Percentiles rank a stretch among this genome's conserved stretches.
These are phyloP conservation scores for Gloeophyllum trabeum DNA, from an alignment of 768 basidiomycete genomes.

Conservation along the genomic window DNA sequence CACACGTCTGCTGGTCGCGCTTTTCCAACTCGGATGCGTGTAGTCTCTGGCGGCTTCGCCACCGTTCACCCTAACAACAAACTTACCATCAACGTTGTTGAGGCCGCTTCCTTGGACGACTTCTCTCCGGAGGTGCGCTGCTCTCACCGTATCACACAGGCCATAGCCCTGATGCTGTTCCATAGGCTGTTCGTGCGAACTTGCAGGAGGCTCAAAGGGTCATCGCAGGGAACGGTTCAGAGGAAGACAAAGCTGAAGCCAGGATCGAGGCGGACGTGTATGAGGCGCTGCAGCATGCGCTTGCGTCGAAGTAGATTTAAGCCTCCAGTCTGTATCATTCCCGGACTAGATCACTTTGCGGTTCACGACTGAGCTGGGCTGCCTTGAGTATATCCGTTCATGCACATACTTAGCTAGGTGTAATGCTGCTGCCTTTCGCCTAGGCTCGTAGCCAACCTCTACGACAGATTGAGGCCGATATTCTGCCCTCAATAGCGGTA, in stretches of 20 bases:
- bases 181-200: slow-evolving; percentile 80
- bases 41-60: slow-evolving; percentile 94
- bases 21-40: not conserved
- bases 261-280: slow-evolving; percentile 93
- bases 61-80: slow-evolving; percentile 97
- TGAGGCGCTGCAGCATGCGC: slow-evolving; percentile 85
- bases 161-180: slow-evolving; percentile 2
- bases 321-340: too few species aligned
- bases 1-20: not conserved
- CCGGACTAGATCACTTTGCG: too few species aligned
- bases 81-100: slow-evolving; percentile 93
- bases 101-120: slow-evolving; percentile 85
- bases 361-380: too few species aligned
- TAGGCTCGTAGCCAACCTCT: too few species aligned
- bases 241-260: slow-evolving; percentile 90
- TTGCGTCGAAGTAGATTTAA: slow-evolving; percentile 41
- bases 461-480: too few species aligned
- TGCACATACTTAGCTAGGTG: too few species aligned
- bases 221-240: slow-evolving; percentile 72
- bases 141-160: slow-evolving; percentile 2
- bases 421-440: too few species aligned
- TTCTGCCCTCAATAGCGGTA: too few species aligned
- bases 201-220: slow-evolving; percentile 84
- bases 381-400: too few species aligned
- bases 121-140: slow-evolving; percentile 79